phyloP scores from a whole-genome alignment of 352 stramenopile species.

The Globisporangium splendens region DNA sequence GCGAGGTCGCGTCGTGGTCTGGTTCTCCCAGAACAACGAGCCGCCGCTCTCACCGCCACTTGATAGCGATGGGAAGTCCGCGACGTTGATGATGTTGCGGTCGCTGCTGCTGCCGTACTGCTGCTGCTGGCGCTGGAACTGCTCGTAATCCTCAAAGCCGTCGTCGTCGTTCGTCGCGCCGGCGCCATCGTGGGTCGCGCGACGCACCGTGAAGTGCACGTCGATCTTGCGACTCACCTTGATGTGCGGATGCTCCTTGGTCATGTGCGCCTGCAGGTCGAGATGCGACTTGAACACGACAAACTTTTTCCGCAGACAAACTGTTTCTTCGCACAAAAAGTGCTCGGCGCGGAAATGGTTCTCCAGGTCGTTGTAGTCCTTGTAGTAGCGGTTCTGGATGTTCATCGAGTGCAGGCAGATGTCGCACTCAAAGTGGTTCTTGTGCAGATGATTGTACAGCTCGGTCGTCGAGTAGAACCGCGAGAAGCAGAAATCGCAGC shows the following conservation, averaged over 20 bases:
- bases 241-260: slow-evolving; percentile 78
- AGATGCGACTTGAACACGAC: slow-evolving; percentile 88
- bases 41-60: slow-evolving; percentile 15
- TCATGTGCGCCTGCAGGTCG: slow-evolving; percentile 82
- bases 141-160: slow-evolving; percentile 47
- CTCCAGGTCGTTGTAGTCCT: slow-evolving; percentile 89
- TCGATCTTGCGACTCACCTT: slow-evolving; percentile 85
- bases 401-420: slow-evolving; percentile 76
- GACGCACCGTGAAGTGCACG: slow-evolving; percentile 79
- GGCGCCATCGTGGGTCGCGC: slow-evolving; percentile 38
- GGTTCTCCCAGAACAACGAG: slow-evolving; percentile 67
- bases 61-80: slow-evolving; percentile 80
- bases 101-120: slow-evolving; percentile 2
- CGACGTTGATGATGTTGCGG: slow-evolving; percentile 75
- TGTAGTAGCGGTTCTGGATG: slow-evolving; percentile 90
- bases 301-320: slow-evolving; percentile 85
- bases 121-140: slow-evolving; percentile 31
- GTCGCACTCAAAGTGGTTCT: slow-evolving; percentile 92
- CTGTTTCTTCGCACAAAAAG: slow-evolving; percentile 82
- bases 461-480: slow-evolving; percentile 85
- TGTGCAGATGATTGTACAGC: slow-evolving; percentile 87
- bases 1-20: slow-evolving; percentile 39
- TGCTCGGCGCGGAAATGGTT: slow-evolving; percentile 89
- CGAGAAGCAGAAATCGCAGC: slow-evolving; percentile 88
- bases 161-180: slow-evolving; percentile 19